Evolutionary conservation across 805 yeast genomes (phyloP), one percentile per base, ranked within the genome.

Genomic region (Naumovozyma castellii): DNA sequence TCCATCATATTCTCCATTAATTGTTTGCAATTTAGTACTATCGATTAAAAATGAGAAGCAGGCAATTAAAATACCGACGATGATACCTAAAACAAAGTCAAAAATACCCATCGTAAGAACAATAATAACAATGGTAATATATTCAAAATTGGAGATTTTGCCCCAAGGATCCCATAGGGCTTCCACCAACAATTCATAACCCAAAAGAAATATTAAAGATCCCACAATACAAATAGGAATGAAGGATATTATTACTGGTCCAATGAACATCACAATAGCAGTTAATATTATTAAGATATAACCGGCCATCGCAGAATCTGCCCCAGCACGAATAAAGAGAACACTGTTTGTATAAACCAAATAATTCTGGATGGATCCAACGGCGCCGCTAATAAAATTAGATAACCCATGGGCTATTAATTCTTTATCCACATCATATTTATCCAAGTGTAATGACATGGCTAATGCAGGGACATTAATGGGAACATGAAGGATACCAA

Each of bases 201-300:
- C 98, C 36, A 92, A 68, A 42, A 92, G 64, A 61, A 83, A 92
- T 47, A 92, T 92, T 43, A 92, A 72, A 0, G 96, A 76, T 0
- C 97, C 97, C 18, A 92, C 98, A 31, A 92, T 97, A 65, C 95
- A 84, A 13, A 92, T 85, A 0, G 98, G 98, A 36, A 92, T 92
- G 55, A 68, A 85, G 0, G 96, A 95, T 54, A 92, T 85, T n/a
- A 90, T 79, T 1, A 73, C 83, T 0, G 97, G 97, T 0, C 98
- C 98, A 6, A 79, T 75, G 19, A 83, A 53, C 94, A 92, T 83
- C 8, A 92, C 79, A 2, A 71, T 72, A 16, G 74, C 73, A 0
- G 98, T 92, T 2, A 88, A 90, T 3, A 74, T 49, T 0, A 96
- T 95, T 38, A 92, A 68, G 70, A 92, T 66, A n/a, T 87, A 71